Evolutionary conservation across 2,329 filamentous ascomycete genomes (phyloP), one percentile per base, ranked within the genome.

Genomic region (Cladophialophora exuberans): DNA sequence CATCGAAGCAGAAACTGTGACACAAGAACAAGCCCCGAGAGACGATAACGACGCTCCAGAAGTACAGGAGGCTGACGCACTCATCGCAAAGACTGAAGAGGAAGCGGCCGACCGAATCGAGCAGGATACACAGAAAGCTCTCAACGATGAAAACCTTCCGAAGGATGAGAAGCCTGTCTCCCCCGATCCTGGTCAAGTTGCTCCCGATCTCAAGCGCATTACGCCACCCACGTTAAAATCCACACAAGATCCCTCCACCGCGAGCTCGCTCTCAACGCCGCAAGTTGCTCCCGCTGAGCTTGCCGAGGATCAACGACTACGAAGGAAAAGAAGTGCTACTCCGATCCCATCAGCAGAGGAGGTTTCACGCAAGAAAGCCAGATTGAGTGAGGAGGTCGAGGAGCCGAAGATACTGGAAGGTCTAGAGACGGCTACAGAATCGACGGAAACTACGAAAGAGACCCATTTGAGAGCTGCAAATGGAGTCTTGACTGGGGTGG

Each of bases 271-370:
- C 11, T 52, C 15, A 43, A 41, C 52, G 33, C 50, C 51, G 25
- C 60, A 52, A 35, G 30, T 50, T 11, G 28, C 47, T 26, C 26
- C 47, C 10, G 48, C 39, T 18, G 73, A 76, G 64, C 62, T 72
- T 35, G 63, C 73, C 28, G 77, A 82, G 59, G 83, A 86, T 62
- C 74, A 75, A 35, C 82, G 82, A 63, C 88, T 86, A 70, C 79
- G 86, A 58, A 89, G 88, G 69, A 82, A 85, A 63, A 79, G 84
- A 63, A 89, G 84, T 38, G 76, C 78, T 52, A 88, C 79, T 53
- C 86, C 85, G 30, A 74, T 80, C 17, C 81, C 81, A 6, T 79
- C 76, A 7, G 72, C 75, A 20, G 77, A 83, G 53, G 79, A 81
- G 11, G 70, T 79, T 43, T 75, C 78, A 39, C 75, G 73, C 46